Conservation (phyloP, 116 monocot genomes). For the Papilionanthe hybrid region DNA sequence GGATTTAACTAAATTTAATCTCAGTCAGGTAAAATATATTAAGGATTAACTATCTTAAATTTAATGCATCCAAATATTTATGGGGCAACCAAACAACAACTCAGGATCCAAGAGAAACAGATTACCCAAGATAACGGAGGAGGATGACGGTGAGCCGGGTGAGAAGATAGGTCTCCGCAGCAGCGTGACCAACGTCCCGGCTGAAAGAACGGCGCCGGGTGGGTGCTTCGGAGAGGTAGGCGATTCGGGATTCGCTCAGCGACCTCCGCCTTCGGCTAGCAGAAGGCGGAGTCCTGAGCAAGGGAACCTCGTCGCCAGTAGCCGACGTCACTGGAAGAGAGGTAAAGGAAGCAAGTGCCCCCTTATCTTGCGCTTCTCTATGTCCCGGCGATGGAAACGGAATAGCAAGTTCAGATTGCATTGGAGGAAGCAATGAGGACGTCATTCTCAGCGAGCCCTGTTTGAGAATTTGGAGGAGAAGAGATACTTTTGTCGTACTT, state of each 20-base stretch:
- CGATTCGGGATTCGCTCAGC: constrained; percentile 8
- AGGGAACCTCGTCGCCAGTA: constrained; percentile 10
- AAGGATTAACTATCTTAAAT: no score
- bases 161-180: constrained; percentile 76
- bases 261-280: constrained; percentile 28
- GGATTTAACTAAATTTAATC: no score
- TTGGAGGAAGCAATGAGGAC: neutral
- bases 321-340: constrained; percentile 12
- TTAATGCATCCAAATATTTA: no score
- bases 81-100: neutral
- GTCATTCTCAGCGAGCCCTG: neutral
- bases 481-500: neutral
- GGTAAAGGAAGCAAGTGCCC: neutral
- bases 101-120: neutral
- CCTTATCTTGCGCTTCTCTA: neutral
- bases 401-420: constrained; percentile 16
- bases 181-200: constrained; percentile 62
- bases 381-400: neutral
- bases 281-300: constrained; percentile 11
- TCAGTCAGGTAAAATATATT: no score
- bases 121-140: constrained; percentile 75
- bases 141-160: constrained; percentile 58
- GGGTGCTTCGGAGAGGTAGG: neutral
- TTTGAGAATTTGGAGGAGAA: neutral
- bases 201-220: constrained; percentile 35